A percentile compares a stretch with the other conserved stretches of the same genome.
Conservation (phyloP, 2,329 filamentous ascomycete species). For the Stagonosporopsis rhizophila region DNA sequence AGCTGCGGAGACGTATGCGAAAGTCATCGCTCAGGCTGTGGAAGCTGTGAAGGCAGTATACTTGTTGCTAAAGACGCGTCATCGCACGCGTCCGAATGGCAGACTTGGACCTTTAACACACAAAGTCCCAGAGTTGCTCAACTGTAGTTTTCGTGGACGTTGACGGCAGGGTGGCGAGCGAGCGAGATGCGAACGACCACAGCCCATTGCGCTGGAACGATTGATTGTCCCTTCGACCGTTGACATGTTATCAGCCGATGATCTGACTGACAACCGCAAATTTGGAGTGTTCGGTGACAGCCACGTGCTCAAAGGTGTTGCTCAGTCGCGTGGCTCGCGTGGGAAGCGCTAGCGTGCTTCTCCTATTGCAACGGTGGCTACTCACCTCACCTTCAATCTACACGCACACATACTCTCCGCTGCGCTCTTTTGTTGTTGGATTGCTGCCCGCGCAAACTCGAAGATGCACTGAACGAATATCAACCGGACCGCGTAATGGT, state of each 20-base stretch:
- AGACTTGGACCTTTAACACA: not conserved
- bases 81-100: not conserved
- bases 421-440: not conserved
- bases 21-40: not conserved
- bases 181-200: not conserved
- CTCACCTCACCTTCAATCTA: not conserved
- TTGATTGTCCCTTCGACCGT: too few relatives aligned
- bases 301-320: too few relatives aligned
- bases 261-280: too few relatives aligned
- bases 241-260: too few relatives aligned
- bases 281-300: too few relatives aligned
- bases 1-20: not conserved
- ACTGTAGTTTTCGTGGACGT: not conserved
- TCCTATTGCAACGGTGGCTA: constrained; percentile 6
- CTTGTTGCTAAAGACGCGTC: too few relatives aligned
- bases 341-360: constrained; percentile 4
- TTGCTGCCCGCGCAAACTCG: too few relatives aligned
- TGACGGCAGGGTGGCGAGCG: not conserved
- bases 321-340: not conserved
- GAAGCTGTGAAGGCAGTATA: too few relatives aligned
- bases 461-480: not conserved
- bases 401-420: not conserved
- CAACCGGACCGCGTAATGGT: not conserved
- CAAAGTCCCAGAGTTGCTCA: not conserved
- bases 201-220: too few relatives aligned